Evolutionary conservation across 768 basidiomycete genomes (phyloP).

Genomic region (Galerina sulciceps): DNA sequence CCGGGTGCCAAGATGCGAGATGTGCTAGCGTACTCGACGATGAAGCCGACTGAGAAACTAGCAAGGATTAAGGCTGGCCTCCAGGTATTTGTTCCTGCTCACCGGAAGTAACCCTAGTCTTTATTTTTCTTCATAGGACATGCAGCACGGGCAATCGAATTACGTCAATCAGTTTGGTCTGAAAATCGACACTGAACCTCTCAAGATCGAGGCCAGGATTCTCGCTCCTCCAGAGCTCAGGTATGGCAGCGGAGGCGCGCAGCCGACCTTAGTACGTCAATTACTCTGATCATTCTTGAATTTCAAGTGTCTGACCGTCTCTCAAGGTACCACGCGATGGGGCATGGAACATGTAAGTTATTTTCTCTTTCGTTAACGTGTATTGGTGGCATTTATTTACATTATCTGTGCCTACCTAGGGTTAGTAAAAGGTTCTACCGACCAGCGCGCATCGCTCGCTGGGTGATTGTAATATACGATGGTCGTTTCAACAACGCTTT

Average conservation of each 20-base stretch:
- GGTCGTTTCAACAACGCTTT: constrained; percentile 50
- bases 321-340: constrained; percentile 64
- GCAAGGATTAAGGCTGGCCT: constrained; percentile 60
- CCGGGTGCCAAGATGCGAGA: constrained; percentile 66
- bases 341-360: constrained; percentile 75
- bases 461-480: constrained; percentile 73
- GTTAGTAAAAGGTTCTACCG: constrained; percentile 47
- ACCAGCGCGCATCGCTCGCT: constrained; percentile 54
- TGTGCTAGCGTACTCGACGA: constrained; percentile 70
- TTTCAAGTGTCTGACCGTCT: background rate
- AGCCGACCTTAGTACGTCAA: constrained; percentile 55
- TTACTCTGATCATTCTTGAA: background rate
- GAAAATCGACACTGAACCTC: constrained; percentile 59
- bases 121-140: constrained; percentile 42
- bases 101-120: constrained; percentile 38
- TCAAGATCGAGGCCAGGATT: constrained; percentile 64
- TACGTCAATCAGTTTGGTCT: constrained; percentile 79
- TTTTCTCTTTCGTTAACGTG: background rate
- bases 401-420: constrained; percentile 38
- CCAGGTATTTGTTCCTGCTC: constrained; percentile 38
- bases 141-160: constrained; percentile 70
- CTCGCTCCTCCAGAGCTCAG: constrained; percentile 65
- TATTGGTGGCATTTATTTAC: no score
- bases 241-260: constrained; percentile 62
- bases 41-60: constrained; percentile 62